Evolutionary conservation across 352 stramenopile genomes (phyloP).

Genomic region (Pythium biforme): DNA sequence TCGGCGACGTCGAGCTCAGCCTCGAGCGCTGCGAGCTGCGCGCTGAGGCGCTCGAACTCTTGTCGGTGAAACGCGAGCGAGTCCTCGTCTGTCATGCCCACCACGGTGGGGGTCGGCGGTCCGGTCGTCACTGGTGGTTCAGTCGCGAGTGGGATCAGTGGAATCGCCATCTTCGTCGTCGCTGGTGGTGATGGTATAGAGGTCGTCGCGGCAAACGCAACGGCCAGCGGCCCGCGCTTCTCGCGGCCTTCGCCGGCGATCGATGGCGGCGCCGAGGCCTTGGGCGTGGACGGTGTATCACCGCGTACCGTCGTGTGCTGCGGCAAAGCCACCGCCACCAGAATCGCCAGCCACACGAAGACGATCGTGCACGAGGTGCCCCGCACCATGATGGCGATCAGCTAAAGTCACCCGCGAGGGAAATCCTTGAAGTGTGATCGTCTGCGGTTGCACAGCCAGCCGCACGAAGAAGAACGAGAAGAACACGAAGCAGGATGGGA

Average conservation of each 20-base stretch:
- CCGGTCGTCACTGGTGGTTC: not conserved
- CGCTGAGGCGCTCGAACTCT: constrained; percentile 9
- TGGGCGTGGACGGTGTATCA: not conserved
- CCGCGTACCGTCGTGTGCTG: too few species aligned
- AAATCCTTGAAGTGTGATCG: constrained; percentile 12
- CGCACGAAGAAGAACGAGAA: too few species aligned
- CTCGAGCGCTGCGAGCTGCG: not conserved
- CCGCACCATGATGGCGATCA: not conserved
- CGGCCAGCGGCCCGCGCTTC: not conserved
- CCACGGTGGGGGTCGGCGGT: not conserved
- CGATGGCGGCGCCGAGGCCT: not conserved
- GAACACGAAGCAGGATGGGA: too few species aligned
- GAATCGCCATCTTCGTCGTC: not conserved
- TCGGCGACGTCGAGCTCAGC: not conserved
- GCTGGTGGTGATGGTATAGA: not conserved
- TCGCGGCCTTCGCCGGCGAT: not conserved
- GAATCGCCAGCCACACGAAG: not conserved
- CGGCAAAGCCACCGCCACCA: not conserved
- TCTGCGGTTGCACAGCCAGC: too few species aligned
- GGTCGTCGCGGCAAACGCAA: not conserved
- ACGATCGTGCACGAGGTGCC: not conserved
- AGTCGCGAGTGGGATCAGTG: too few species aligned
- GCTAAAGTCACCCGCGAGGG: not conserved
- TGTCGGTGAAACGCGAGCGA: constrained; percentile 13
- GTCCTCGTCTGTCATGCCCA: not conserved